These are phyloP conservation scores for Maudiozyma turicensis DNA, from an alignment of 805 yeast genomes.

Conservation along the genomic window DNA sequence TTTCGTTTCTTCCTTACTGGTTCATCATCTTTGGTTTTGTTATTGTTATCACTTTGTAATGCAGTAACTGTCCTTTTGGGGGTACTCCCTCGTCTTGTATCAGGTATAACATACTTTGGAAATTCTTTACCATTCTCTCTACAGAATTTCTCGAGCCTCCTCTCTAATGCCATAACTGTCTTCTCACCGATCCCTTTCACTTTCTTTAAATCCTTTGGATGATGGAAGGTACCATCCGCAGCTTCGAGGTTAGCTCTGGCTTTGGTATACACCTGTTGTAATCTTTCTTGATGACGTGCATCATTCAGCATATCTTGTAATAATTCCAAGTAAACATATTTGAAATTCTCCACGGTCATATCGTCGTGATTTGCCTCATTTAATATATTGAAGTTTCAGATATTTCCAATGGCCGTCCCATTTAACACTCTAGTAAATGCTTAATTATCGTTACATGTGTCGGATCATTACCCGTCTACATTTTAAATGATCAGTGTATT, in stretches of 20 bases:
- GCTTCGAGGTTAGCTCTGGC: constrained; percentile 46
- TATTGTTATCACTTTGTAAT: constrained; percentile 11
- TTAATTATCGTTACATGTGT: too few species aligned
- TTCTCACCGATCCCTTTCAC: constrained; percentile 68
- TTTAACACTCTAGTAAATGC: too few species aligned
- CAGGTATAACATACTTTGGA: neutral
- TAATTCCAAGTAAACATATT: constrained; percentile 47
- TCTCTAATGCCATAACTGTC: constrained; percentile 43
- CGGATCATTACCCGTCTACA: too few species aligned
- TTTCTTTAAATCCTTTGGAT: constrained; percentile 48
- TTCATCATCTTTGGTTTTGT: constrained; percentile 1
- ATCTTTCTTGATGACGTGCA: constrained; percentile 40
- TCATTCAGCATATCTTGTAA: constrained; percentile 42
- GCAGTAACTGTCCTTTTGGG: constrained; percentile 13
- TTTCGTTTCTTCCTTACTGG: constrained; percentile 14
- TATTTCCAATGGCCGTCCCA: too few species aligned
- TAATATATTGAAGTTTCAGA: neutral
- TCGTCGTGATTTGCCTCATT: neutral
- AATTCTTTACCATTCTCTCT: constrained; percentile 35
- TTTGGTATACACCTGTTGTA: constrained; percentile 41
- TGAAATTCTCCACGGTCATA: constrained; percentile 38
- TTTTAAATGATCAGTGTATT: too few species aligned
- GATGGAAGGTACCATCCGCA: constrained; percentile 36
- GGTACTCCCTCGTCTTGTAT: neutral
- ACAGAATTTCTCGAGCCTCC: constrained; percentile 46